A percentile compares a stretch with the other conserved stretches of the same genome.
Conservation (phyloP, 2,329 filamentous ascomycete genomes). For the Neocatenulostroma microsporum region DNA sequence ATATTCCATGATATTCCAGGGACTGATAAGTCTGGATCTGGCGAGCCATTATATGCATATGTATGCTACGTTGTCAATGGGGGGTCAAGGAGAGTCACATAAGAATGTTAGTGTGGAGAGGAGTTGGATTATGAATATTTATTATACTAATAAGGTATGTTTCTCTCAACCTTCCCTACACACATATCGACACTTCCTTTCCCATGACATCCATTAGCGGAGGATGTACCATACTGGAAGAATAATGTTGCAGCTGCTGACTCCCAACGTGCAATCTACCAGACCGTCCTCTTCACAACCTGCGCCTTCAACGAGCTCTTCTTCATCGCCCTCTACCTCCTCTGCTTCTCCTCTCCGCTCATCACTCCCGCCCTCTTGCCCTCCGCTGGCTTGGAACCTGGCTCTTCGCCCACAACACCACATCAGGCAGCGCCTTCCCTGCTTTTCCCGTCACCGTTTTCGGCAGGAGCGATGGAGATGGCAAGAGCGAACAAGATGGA, state of each 20-base stretch:
- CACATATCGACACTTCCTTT: too few relatives aligned
- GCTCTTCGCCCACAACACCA: constrained; percentile 35
- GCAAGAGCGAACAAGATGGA: constrained; percentile 78
- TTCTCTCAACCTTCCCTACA: too few relatives aligned
- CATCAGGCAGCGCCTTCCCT: constrained; percentile 52
- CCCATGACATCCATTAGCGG: too few relatives aligned
- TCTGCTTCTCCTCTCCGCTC: constrained; percentile 88
- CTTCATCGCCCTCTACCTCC: constrained; percentile 96
- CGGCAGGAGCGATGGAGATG: constrained; percentile 83
- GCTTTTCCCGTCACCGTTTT: constrained; percentile 83
- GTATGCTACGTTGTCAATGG: constrained; percentile 89
- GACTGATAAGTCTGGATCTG: constrained; percentile 83
- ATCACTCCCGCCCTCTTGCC: constrained; percentile 75
- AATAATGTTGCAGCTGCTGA: too few relatives aligned
- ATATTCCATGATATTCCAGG: constrained; percentile 91
- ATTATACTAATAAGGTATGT: constrained; percentile 92
- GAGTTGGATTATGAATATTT: constrained; percentile 85
- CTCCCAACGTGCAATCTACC: too few relatives aligned
- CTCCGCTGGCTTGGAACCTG: constrained; percentile 8
- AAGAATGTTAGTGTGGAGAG: constrained; percentile 86
- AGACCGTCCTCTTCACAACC: constrained; percentile 86
- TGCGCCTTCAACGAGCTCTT: constrained; percentile 91
- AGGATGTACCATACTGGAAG: too few relatives aligned
- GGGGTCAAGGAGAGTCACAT: constrained; percentile 70
- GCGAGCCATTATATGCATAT: constrained; percentile 99